Base-by-base conservation (phyloP, 2,329 filamentous ascomycete species). In the Cladosporium sp. region DNA sequence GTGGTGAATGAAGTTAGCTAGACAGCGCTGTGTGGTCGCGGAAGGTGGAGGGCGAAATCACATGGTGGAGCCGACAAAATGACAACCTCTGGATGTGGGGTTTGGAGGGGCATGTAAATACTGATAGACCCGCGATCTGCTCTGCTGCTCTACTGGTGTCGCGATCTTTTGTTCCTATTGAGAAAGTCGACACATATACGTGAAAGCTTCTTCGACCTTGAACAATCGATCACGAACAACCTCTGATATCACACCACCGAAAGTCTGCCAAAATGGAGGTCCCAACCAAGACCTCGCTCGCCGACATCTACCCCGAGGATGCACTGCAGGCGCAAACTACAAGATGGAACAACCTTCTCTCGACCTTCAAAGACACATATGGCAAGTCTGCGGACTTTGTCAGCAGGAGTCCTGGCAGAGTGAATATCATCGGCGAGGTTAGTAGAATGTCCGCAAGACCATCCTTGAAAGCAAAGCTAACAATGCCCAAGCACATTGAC, bases 401-500 rank as follows among this genome's bases (percentile, higher is more conserved):
- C 23, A 87, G 94, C 11, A 89, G 95, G 68, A 97, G 93, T 64
- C 95, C 95, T 1, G 95, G 95, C 67, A 88, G 95, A 70, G 95
- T 99, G 70, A 98, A 98, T 82, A 95, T 99, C 75, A 97, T 99
- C 76, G 95, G 95, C 78, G 95, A 99, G 74, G 81, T 82, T 74
- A 28, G 68, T 26, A 5, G 18, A 56, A 11, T 49, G 26, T 14
- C 36, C 53, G 32, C 32, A 23, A n/a, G 32, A 26, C 48, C 7
- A 26, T 10, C 8, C 26, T 30, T 23, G 13, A 28, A 49, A 58
- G 26, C 51, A 23, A 13, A 43, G 26, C 68, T 70, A 39, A 70
- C 51, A 6, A 18, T 32, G 21, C 8, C 30, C 46, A 65, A 83
- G 84, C 95, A 99, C 82, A 97, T 99, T 74, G 95, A 99, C 82